Evolutionary conservation across 2,329 filamentous ascomycete species (phyloP), one percentile per base, ranked within the genome.

Genomic region (Chalaropsis thielavioides): DNA sequence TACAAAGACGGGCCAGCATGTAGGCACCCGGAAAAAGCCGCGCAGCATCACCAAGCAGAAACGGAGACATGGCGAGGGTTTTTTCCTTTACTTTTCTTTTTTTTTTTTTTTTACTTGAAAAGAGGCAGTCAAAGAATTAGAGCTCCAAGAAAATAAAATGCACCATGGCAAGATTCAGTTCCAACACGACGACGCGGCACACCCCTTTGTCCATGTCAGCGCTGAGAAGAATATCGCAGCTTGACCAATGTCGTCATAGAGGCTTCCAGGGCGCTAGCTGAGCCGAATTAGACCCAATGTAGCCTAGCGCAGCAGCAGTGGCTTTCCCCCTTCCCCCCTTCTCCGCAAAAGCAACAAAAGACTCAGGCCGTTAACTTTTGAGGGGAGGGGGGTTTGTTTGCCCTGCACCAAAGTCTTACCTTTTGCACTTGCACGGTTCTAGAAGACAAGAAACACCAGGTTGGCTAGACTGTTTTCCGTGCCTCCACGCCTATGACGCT

Each of bases 221-320:
- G 13, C 1, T n/a, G 17, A 56, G 22, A 56, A 27, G 22, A 49
- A 58, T n/a, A 8, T 31, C 22, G 15, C 40, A 13, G 54, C 46
- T 19, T 22, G 51, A 13, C n/a, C 54, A 59, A 51, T 64, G 62
- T 64, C 51, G 62, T 64, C 62, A 64, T 64, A 46, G 54, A 56
- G 22, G 27, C 51, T 27, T 56, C 22, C 17, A 27, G 51, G 15
- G 51, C 51, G 17, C 51, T 56, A 56, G 51, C 51, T 56, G 51
- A 8, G 22, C 51, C 17, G 27, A 31, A 22, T 43, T 64, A 31
- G 62, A 44, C 51, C 27, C 19, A 44, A 51, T 46, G 7, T 38
- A 35, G 51, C 43, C 35, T 64, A 56, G 51, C 51, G 51, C 7
- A 35, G 8, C 7, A 56, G 22, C 17, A 31, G 46, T n/a, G n/a